phyloP scores from a whole-genome alignment of 2,329 filamentous ascomycete species.

The Tolypocladium sp. region DNA sequence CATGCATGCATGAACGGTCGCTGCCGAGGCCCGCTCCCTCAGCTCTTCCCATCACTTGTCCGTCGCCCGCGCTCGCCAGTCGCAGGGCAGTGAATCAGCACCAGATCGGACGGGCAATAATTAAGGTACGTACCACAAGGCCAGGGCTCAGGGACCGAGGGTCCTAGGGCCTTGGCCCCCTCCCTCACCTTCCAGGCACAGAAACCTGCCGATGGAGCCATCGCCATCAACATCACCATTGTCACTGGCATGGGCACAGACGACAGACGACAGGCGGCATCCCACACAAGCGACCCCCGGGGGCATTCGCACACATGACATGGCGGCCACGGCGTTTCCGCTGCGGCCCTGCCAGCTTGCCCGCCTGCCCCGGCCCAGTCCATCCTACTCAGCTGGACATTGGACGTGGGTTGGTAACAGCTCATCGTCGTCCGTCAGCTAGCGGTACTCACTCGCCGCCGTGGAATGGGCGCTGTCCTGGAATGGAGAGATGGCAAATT shows the following conservation, averaged over 20 bases:
- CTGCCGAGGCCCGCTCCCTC: not conserved
- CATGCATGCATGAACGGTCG: not conserved
- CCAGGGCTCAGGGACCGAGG: not conserved
- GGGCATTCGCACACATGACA: not conserved
- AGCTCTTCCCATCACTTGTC: not conserved
- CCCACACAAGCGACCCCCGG: not conserved
- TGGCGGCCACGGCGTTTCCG: not conserved
- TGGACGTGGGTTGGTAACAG: not conserved
- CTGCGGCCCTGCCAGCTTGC: not conserved
- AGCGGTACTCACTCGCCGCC: not conserved
- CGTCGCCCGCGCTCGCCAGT: not conserved
- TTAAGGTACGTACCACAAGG: not conserved
- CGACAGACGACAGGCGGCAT: not conserved
- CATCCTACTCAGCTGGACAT: not conserved
- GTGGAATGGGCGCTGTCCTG: slow-evolving; percentile 5
- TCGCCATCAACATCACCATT: not conserved
- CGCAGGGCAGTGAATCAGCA: not conserved
- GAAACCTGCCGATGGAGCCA: not conserved
- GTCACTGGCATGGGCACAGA: not conserved
- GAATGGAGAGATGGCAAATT: slow-evolving; percentile 12
- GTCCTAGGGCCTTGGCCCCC: not conserved
- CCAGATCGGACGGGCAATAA: not conserved
- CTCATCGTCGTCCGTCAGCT: not conserved
- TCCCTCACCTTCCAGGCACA: slow-evolving; percentile 2
- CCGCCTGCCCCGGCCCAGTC: not conserved